Conservation (phyloP, 768 basidiomycete species). For the Kwoniella heveanensis region DNA sequence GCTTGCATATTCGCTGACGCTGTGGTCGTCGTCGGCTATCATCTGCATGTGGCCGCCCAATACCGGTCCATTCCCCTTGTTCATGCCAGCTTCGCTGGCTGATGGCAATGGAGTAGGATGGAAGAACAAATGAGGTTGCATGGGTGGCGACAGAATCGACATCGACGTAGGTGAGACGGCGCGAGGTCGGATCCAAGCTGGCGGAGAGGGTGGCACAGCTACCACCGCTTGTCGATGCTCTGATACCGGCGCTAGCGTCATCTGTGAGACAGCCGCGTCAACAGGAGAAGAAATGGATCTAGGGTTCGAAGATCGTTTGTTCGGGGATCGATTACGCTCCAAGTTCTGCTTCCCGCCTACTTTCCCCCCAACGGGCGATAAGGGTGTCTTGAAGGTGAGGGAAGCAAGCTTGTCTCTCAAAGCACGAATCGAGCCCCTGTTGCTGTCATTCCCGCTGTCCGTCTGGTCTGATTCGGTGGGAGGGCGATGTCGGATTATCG, state of each 20-base stretch:
- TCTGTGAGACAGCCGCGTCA: no score
- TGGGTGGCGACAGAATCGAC: slow-evolving; percentile 31
- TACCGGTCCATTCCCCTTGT: neutral
- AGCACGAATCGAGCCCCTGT: slow-evolving; percentile 16
- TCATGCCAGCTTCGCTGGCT: neutral
- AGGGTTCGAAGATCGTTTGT: slow-evolving; percentile 22
- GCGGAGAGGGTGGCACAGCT: slow-evolving; percentile 11
- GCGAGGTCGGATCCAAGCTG: slow-evolving; percentile 42
- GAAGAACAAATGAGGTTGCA: slow-evolving; percentile 48
- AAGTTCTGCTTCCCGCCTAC: neutral
- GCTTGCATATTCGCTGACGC: slow-evolving; percentile 19
- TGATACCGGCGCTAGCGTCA: no score
- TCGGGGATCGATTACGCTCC: slow-evolving; percentile 23
- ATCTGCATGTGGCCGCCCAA: slow-evolving; percentile 8
- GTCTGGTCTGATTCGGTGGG: neutral
- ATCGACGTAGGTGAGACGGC: slow-evolving; percentile 34
- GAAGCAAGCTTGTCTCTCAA: slow-evolving; percentile 27
- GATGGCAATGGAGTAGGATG: slow-evolving; percentile 18
- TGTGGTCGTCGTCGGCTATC: slow-evolving; percentile 1
- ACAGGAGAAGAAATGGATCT: neutral
- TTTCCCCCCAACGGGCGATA: neutral
- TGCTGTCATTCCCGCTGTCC: neutral
- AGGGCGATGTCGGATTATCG: slow-evolving; percentile 12
- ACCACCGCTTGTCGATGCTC: no score
- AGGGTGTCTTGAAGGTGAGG: neutral